Percentiles rank a stretch among this genome's conserved stretches.
Evolutionary conservation across 805 yeast species (phyloP).

Genomic region (Debaryomyces maramus): DNA sequence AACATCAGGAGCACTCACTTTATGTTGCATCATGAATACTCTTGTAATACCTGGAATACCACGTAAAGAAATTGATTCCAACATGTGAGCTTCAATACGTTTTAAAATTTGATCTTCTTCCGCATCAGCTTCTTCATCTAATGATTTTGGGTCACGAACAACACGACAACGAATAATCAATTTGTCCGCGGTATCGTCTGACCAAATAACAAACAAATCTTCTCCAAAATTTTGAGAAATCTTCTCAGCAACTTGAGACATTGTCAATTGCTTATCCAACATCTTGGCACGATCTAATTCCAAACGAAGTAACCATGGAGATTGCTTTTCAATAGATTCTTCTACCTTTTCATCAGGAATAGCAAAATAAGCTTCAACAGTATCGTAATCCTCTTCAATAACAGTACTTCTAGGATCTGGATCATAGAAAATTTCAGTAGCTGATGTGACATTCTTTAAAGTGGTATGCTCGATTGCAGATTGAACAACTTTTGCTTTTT

Average conservation of each 20-base stretch:
- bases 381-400: constrained; percentile 93
- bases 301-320: constrained; percentile 96
- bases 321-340: constrained; percentile 88
- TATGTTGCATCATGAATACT: constrained; percentile 87
- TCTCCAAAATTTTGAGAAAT: constrained; percentile 91
- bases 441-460: constrained; percentile 90
- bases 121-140: constrained; percentile 91
- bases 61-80: constrained; percentile 89
- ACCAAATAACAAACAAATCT: constrained; percentile 96
- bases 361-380: constrained; percentile 95
- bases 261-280: constrained; percentile 96
- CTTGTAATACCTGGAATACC: constrained; percentile 95
- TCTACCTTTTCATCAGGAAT: constrained; percentile 98
- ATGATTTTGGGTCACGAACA: constrained; percentile 89
- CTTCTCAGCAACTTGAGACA: constrained; percentile 97
- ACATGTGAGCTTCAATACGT: constrained; percentile 93
- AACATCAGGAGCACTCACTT: constrained; percentile 66
- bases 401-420: constrained; percentile 98
- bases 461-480: constrained; percentile 97
- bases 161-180: constrained; percentile 97
- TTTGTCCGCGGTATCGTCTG: constrained; percentile 97
- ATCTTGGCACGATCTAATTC: constrained; percentile 98
- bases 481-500: constrained; percentile 90
- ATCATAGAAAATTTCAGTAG: constrained; percentile 95
- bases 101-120: constrained; percentile 97